Conservation (phyloP, 371 early-diverging fungal genomes). For the Mucor ambiguus region DNA sequence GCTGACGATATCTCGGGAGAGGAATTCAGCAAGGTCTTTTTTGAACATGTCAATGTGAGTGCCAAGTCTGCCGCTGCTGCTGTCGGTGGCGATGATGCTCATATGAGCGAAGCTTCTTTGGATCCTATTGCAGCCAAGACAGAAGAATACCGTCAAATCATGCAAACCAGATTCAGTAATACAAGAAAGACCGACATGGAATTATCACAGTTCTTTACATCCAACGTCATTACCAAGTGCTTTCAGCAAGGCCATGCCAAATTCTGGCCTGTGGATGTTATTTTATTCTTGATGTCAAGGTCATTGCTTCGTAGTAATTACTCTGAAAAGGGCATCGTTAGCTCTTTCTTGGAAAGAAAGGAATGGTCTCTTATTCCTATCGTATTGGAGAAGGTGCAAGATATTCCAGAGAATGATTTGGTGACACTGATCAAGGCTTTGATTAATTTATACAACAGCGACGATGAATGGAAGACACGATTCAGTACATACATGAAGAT, state of each 20-base stretch:
- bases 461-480: conserved; percentile 24
- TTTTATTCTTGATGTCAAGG: conserved; percentile 54
- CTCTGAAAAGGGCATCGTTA: conserved; percentile 52
- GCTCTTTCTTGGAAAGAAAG: conserved; percentile 52
- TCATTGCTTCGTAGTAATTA: conserved; percentile 52
- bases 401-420: conserved; percentile 64
- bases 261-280: conserved; percentile 58
- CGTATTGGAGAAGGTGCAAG: conserved; percentile 52
- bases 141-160: conserved; percentile 20
- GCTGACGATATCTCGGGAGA: conserved; percentile 20
- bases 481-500: conserved; percentile 40
- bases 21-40: conserved; percentile 36
- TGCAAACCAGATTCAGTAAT: conserved; percentile 8
- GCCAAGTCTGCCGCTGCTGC: background rate
- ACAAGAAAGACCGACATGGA: conserved; percentile 28
- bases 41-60: conserved; percentile 23
- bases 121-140: conserved; percentile 13
- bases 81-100: conserved; percentile 7
- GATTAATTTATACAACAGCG: conserved; percentile 14
- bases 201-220: conserved; percentile 56
- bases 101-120: conserved; percentile 15
- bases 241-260: conserved; percentile 44
- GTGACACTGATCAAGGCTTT: conserved; percentile 46
- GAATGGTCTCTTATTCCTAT: conserved; percentile 57
- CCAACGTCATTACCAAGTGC: conserved; percentile 42